Evolutionary conservation across 768 basidiomycete species (phyloP).

Genomic region (Suillus fuscotomentosus): DNA sequence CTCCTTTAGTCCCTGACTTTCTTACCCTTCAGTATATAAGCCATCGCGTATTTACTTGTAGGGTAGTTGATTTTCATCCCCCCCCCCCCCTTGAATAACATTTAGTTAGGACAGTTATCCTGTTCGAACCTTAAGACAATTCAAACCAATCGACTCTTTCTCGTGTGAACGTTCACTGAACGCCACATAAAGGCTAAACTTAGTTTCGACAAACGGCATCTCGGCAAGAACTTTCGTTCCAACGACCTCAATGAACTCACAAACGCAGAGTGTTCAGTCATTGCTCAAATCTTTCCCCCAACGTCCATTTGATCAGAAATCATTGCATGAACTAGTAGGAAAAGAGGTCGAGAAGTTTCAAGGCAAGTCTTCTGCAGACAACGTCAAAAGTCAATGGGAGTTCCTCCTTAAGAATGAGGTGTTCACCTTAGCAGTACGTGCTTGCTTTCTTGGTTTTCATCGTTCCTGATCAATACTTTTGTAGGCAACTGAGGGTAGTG

Average conservation of each 20-base stretch:
- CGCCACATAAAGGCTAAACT: background rate
- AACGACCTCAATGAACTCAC: constrained; percentile 44
- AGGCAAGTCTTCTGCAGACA: constrained; percentile 49
- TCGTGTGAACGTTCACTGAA: too few species aligned
- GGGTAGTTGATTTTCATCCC: too few species aligned
- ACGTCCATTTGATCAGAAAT: constrained; percentile 45
- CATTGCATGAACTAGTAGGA: constrained; percentile 50
- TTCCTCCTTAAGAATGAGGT: constrained; percentile 68
- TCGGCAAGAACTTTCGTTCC: constrained; percentile 15
- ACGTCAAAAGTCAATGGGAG: constrained; percentile 74
- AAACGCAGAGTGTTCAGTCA: constrained; percentile 47
- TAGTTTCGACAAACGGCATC: constrained; percentile 15
- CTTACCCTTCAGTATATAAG: too few species aligned
- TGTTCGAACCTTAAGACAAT: too few species aligned
- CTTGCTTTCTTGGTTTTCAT: background rate
- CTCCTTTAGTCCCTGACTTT: too few species aligned
- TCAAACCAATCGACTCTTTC: too few species aligned
- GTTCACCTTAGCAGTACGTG: constrained; percentile 67
- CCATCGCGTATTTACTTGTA: too few species aligned
- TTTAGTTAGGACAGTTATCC: too few species aligned
- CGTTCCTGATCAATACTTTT: background rate
- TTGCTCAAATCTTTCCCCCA: constrained; percentile 54
- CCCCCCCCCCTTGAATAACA: too few species aligned
- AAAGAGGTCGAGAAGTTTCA: constrained; percentile 43
- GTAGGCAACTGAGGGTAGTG: constrained; percentile 67